These are phyloP conservation scores for Aegilops tauschii DNA, from an alignment of 176 grass and related monocot genomes.

Conservation along the genomic window DNA sequence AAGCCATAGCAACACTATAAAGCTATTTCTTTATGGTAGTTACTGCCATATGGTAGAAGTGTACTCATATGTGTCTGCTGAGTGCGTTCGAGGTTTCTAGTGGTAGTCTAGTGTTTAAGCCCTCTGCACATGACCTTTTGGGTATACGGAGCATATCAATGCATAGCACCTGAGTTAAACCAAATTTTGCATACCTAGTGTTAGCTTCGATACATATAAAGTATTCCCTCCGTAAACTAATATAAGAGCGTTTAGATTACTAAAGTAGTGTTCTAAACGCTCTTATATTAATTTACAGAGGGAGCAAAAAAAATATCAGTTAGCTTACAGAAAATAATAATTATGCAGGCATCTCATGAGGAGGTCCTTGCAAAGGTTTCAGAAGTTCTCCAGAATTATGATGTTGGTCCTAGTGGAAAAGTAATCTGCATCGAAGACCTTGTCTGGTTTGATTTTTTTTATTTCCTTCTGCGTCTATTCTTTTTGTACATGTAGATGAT, in stretches of 20 bases:
- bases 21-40: no score
- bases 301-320: background rate
- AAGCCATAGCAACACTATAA: no score
- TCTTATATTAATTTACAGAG: no score
- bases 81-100: no score
- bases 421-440: background rate
- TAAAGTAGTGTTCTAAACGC: no score
- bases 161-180: background rate
- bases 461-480: background rate
- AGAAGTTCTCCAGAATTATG: background rate
- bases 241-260: no score
- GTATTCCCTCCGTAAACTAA: background rate
- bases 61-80: background rate
- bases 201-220: background rate
- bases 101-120: no score
- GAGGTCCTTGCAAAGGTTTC: background rate
- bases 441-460: background rate
- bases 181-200: background rate
- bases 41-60: background rate
- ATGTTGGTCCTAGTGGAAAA: conserved; percentile 3
- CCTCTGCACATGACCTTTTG: background rate
- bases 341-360: background rate
- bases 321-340: no score
- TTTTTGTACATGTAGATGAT: background rate
- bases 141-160: background rate